phyloP scores from a whole-genome alignment of 202 grass and related monocot species.

The Schoenoplectus tabernaemontani region DNA sequence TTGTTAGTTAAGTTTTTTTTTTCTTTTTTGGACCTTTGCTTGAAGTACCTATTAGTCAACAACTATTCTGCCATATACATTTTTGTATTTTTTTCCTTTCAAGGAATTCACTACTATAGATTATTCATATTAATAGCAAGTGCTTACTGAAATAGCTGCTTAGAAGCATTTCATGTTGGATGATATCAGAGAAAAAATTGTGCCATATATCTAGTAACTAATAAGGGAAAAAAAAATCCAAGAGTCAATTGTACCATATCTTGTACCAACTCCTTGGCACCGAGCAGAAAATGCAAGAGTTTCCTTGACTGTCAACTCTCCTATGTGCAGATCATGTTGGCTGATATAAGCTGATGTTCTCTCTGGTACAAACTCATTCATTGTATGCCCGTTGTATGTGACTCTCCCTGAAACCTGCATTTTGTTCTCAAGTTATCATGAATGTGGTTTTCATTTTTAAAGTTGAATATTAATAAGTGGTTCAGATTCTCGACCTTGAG shows the following conservation, averaged over 20 bases:
- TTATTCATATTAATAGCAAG: no score
- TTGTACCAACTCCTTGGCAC: constrained; percentile 30
- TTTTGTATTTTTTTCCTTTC: no score
- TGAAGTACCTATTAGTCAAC: no score
- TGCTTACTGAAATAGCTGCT: no score
- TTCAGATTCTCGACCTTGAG: constrained; percentile 28
- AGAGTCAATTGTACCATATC: constrained; percentile 5
- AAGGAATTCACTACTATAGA: no score
- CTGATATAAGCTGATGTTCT: constrained; percentile 32
- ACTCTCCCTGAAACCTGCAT: constrained; percentile 26
- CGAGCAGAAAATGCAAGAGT: constrained; percentile 26
- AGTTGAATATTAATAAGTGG: neutral
- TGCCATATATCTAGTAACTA: no score
- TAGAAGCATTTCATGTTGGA: no score
- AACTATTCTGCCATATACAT: no score
- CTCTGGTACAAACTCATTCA: constrained; percentile 34
- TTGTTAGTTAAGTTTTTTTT: no score
- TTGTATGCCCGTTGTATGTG: constrained; percentile 21
- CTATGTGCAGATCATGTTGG: constrained; percentile 27
- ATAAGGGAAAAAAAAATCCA: neutral
- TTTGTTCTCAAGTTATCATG: neutral
- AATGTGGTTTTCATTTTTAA: neutral
- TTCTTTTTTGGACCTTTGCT: no score
- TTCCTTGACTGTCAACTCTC: constrained; percentile 33
- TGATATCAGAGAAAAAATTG: no score